Evolutionary conservation across 2,329 filamentous ascomycete species (phyloP), one percentile per base, ranked within the genome.

Genomic region (Elsinoe batatas): DNA sequence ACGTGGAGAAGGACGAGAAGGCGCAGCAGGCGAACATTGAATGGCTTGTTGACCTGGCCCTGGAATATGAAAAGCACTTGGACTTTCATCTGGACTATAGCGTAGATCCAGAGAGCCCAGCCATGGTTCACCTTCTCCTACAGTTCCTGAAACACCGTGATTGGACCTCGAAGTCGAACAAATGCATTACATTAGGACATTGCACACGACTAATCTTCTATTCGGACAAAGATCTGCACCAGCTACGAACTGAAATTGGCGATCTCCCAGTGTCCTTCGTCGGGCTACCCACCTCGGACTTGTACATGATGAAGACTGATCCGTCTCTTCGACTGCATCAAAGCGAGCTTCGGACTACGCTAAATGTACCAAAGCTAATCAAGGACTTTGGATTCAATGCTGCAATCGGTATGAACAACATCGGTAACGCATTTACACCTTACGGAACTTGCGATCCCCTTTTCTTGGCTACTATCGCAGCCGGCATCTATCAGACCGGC

Each of bases 61-160:
- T 82, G 36, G 59, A 69, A 18, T 64, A 74, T 37, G 64, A 67
- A 1, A 74, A 82, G 51, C 80, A 85, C 64, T 68, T 88, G 4
- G 85, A 88, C 62, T 81, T 88, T 44, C 85, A 88, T 64, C 73
- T 88, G 5, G 85, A 88, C 66, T 88, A 88, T 65, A 82, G 82
- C 56, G 70, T 88, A 2, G 76, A 83, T 53, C 58, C 68, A 1
- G 61, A 64, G 1, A 74, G 68, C 44, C 72, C 77, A 50, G 71
- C 80, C 0, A 68, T 82, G 54, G 68, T 83, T 0, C 79, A 77
- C 70, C 69, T 76, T 40, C 78, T 82, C 1, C 56, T 87, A 18
- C 63, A 75, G 1, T 67, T 71, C 1, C 69, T 87, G 11, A 72
- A 75, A 56, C 65, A 69, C 11, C 66, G 72, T 22, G 58, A 69